Evolutionary conservation across 2,329 filamentous ascomycete species (phyloP).

Genomic region (Botrytis deweyae): DNA sequence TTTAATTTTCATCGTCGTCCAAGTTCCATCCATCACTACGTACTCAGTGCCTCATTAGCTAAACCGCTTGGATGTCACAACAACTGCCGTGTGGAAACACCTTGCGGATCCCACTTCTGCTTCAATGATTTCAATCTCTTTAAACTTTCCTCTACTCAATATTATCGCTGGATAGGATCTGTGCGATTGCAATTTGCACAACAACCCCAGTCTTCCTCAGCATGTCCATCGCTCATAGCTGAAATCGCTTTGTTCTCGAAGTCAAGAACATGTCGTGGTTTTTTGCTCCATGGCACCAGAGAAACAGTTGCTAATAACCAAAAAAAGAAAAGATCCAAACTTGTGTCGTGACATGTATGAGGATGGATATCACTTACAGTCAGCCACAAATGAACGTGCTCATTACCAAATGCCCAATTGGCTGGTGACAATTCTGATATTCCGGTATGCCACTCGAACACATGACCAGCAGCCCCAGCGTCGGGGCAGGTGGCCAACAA

Average conservation of each 20-base stretch:
- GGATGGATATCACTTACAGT: neutral
- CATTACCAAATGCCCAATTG: neutral
- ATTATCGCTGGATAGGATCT: neutral
- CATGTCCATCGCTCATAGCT: neutral
- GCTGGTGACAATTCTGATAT: neutral
- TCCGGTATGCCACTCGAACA: constrained; percentile 11
- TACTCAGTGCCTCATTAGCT: neutral
- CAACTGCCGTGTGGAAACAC: neutral
- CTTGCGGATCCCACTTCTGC: constrained; percentile 5
- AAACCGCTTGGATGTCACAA: neutral
- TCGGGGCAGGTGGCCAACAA: neutral
- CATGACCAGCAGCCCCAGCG: neutral
- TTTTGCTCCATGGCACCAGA: neutral
- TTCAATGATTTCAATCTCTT: neutral
- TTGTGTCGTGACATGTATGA: neutral
- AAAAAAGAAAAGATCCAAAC: neutral
- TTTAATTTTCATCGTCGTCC: neutral
- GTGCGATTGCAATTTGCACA: neutral
- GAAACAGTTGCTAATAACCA: neutral
- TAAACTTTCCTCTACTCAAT: neutral
- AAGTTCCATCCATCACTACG: neutral
- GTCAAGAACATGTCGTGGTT: neutral
- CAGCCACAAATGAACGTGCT: constrained; percentile 4
- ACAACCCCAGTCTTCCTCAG: neutral
- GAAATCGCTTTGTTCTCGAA: constrained; percentile 2